Base-by-base conservation (phyloP, 1,284 basidiomycete genomes). In the Tausonia pullulans region DNA sequence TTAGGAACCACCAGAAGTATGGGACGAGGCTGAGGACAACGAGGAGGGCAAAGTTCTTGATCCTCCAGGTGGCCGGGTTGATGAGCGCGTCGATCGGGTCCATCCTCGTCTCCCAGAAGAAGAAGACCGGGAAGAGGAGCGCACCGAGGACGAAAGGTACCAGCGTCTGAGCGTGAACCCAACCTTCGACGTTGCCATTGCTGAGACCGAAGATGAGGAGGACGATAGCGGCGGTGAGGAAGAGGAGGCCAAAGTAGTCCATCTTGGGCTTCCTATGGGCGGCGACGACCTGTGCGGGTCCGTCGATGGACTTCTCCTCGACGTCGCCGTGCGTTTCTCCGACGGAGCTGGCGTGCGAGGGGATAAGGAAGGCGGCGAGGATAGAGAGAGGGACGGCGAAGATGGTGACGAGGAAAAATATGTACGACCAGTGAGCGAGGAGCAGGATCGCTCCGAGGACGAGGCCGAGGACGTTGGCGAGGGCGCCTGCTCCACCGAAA, bases 341-440 rank as follows among this genome's bases (percentile, higher is more conserved):
- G n/a, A 46, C 57, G 16, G 57, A 16, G 39, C 43, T 6, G 6
- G 55, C 0, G 4, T 5, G 6, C n/a, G 39, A 7, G 27, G 51
- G 62, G 41, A 63, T 63, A 14, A 63, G 50, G 27, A 59, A 54
- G 41, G 58, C 45, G 14, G 56, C 41, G 5, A n/a, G 41, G 44
- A 59, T 40, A 40, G 62, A 9, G 44, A 48, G 27, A 46, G 62
- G 62, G 44, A 55, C 5, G 4, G 62, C 16, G 44, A 63, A 44
- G 41, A 63, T 58, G 41, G 55, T 44, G 41, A 56, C 55, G 41
- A 56, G 41, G 40, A 5, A 56, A n/a, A 56, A 46, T 4, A 52
- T 73, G 78, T 78, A 73, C 44, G 71, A 61, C 75, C 74, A 72
- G 53, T 71, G 52, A 60, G 73, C 62, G 68, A 75, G 68, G 67